Conservation (phyloP, 2,329 filamentous ascomycete species). For the Samsoniella hepiali region DNA sequence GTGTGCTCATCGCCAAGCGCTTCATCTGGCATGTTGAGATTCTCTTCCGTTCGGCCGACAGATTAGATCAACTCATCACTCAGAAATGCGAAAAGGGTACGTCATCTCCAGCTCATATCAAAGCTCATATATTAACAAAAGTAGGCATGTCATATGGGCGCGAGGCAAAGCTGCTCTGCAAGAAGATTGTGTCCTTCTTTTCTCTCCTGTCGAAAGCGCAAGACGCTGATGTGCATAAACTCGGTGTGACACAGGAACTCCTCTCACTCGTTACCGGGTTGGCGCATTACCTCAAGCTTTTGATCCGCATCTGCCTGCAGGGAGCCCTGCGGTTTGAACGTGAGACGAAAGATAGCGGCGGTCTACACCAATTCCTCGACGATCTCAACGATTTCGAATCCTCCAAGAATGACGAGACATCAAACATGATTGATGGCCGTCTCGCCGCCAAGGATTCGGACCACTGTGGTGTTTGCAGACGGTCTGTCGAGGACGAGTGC, state of each 20-base stretch:
- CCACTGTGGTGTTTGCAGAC: conserved; percentile 75
- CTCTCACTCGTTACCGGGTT: conserved; percentile 94
- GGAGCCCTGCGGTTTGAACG: conserved; percentile 88
- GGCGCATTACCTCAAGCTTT: conserved; percentile 93
- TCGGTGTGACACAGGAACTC: conserved; percentile 96
- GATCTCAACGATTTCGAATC: conserved; percentile 81
- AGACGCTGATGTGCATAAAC: conserved; percentile 81
- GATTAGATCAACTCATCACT: conserved; percentile 71
- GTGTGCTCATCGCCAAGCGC: conserved; percentile 88
- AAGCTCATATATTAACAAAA: neutral
- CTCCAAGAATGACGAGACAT: conserved; percentile 66
- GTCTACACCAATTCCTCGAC: conserved; percentile 77
- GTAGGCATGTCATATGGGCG: conserved; percentile 83
- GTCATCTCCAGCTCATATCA: conserved; percentile 23
- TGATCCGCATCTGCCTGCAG: conserved; percentile 95
- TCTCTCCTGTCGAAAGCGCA: conserved; percentile 91
- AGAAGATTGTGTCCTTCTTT: conserved; percentile 98
- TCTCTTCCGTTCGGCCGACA: conserved; percentile 83
- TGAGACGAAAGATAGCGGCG: conserved; percentile 70
- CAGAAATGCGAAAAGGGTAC: conserved; percentile 71
- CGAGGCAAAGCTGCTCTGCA: conserved; percentile 98
- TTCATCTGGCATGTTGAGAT: conserved; percentile 97
- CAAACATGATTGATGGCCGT: conserved; percentile 61
- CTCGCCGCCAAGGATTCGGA: conserved; percentile 77
- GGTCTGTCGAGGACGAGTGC: conserved; percentile 94